These are phyloP conservation scores for Cephalotrichum gorgonifer DNA, from an alignment of 2,329 filamentous ascomycete species.

Conservation along the genomic window DNA sequence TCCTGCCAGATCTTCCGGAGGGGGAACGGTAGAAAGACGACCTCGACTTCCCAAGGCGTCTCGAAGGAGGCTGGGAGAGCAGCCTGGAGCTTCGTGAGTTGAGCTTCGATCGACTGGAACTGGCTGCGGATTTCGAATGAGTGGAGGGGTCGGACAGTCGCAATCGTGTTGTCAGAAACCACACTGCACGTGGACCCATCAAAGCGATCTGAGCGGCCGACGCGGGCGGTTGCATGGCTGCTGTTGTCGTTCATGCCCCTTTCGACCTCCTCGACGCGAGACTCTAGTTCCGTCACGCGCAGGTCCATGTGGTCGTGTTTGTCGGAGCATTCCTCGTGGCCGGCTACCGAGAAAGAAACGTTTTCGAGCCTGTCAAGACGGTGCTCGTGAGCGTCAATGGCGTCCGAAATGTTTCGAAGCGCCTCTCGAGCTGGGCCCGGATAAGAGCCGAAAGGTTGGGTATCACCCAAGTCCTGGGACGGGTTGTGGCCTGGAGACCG, in stretches of 20 bases:
- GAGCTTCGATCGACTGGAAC: slow-evolving; percentile 37
- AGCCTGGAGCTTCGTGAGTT: slow-evolving; percentile 46
- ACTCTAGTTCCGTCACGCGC: slow-evolving; percentile 59
- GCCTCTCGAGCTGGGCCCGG: slow-evolving; percentile 21
- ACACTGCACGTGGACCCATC: slow-evolving; percentile 36
- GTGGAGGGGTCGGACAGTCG: slow-evolving; percentile 25
- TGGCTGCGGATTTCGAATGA: slow-evolving; percentile 38
- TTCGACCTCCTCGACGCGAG: slow-evolving; percentile 49
- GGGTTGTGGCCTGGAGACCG: neutral
- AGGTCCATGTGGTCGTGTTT: slow-evolving; percentile 57
- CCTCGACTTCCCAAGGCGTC: slow-evolving; percentile 64
- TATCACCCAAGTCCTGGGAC: slow-evolving; percentile 9
- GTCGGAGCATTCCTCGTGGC: slow-evolving; percentile 60
- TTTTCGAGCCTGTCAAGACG: slow-evolving; percentile 62
- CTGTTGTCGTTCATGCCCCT: slow-evolving; percentile 37
- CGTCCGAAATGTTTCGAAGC: slow-evolving; percentile 36
- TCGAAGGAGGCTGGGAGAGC: slow-evolving; percentile 45
- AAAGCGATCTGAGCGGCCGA: slow-evolving; percentile 20
- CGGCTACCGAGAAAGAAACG: slow-evolving; percentile 53
- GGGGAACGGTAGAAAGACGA: slow-evolving; percentile 64
- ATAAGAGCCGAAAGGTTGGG: slow-evolving; percentile 10
- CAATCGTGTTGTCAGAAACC: slow-evolving; percentile 33
- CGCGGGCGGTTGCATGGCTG: slow-evolving; percentile 26
- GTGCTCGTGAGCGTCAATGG: slow-evolving; percentile 50
- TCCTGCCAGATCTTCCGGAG: slow-evolving; percentile 45